Conservation (phyloP, 2,329 filamentous ascomycete genomes). For the Gremmenia infestans region DNA sequence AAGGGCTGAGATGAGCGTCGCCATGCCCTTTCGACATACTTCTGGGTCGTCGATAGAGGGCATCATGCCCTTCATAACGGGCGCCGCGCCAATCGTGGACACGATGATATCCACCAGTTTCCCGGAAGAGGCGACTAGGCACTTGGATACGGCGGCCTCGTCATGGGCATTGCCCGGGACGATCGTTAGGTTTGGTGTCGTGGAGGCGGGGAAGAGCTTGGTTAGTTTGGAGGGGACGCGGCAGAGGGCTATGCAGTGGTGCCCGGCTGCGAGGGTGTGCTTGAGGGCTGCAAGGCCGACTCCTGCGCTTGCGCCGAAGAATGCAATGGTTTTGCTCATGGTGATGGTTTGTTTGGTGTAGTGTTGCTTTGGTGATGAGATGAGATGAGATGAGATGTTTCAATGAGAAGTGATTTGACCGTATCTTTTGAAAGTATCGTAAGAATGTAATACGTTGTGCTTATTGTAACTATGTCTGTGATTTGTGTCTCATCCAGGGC, state of each 20-base stretch:
- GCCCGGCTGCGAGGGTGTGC: slow-evolving; percentile 34
- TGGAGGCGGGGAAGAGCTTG: neutral
- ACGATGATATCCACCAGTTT: neutral
- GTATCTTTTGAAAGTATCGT: no score
- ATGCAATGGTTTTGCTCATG: slow-evolving; percentile 36
- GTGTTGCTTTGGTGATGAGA: neutral
- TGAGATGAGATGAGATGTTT: neutral
- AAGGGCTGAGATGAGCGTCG: neutral
- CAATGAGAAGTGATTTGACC: no score
- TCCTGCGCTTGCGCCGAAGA: slow-evolving; percentile 50
- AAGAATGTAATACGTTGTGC: no score
- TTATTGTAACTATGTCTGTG: neutral
- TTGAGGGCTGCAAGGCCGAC: slow-evolving; percentile 32
- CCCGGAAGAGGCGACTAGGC: neutral
- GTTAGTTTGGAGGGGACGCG: slow-evolving; percentile 3
- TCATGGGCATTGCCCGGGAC: neutral
- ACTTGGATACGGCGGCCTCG: neutral
- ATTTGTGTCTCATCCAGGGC: neutral
- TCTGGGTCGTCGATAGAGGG: neutral
- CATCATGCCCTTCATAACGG: neutral
- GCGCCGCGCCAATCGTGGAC: neutral
- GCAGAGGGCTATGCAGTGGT: slow-evolving; percentile 22
- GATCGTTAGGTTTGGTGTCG: neutral
- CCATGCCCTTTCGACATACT: neutral
- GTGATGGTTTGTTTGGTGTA: neutral